Evolutionary conservation across 208 protist species (phyloP).

Genomic region (Spongospora subterranea): DNA sequence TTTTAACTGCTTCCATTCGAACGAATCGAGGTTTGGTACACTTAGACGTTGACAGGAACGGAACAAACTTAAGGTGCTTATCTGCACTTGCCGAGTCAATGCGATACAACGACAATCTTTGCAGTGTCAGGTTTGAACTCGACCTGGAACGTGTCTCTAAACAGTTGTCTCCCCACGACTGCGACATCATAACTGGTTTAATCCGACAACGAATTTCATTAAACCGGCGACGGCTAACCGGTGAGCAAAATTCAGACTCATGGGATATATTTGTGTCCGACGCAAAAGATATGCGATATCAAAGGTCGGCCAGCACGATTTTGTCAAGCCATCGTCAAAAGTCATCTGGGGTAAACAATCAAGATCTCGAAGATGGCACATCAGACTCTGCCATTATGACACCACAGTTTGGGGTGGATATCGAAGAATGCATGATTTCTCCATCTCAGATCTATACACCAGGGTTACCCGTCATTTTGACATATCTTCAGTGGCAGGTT

Average conservation of each 20-base stretch:
- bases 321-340: too few species aligned
- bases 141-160: too few species aligned
- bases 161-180: too few species aligned
- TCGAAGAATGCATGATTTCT: neutral
- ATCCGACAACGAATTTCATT: neutral
- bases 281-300: neutral
- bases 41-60: constrained; percentile 37
- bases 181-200: neutral
- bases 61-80: neutral
- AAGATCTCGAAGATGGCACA: too few species aligned
- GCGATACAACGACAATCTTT: neutral
- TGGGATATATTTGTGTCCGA: neutral
- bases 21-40: constrained; percentile 24
- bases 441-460: neutral
- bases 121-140: neutral
- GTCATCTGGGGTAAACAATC: too few species aligned
- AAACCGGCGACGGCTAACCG: neutral
- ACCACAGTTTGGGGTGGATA: neutral
- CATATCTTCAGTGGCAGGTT: neutral
- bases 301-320: neutral
- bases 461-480: neutral
- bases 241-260: neutral
- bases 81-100: neutral
- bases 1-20: neutral
- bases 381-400: neutral